Percentiles rank a stretch among this genome's conserved stretches.
Conservation (phyloP, 2,329 filamentous ascomycete genomes). For the Hirsutella minnesotensis region DNA sequence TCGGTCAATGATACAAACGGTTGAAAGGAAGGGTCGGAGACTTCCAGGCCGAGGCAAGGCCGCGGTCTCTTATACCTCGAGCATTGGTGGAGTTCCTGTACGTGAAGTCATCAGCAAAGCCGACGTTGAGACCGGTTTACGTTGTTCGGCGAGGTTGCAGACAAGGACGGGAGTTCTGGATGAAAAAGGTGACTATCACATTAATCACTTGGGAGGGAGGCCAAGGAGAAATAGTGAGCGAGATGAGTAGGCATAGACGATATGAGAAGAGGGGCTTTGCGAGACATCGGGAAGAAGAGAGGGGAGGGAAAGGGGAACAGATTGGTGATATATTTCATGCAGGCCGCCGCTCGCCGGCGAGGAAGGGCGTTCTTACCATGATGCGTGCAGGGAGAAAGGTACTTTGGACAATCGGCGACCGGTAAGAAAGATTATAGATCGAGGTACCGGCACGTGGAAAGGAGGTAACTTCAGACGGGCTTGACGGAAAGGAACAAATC, state of each 20-base stretch:
- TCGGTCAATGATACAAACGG: constrained; percentile 10
- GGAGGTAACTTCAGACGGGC: constrained; percentile 19
- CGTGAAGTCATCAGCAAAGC: constrained; percentile 19
- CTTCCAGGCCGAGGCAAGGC: constrained; percentile 13
- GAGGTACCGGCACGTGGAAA: constrained; percentile 25
- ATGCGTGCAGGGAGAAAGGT: constrained; percentile 26
- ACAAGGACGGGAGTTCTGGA: too few species aligned
- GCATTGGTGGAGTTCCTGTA: constrained; percentile 18
- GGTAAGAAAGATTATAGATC: constrained; percentile 19
- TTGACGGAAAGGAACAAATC: constrained; percentile 18
- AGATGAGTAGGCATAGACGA: not conserved
- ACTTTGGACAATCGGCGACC: constrained; percentile 22
- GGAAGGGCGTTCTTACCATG: constrained; percentile 36
- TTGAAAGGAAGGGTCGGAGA: constrained; percentile 10
- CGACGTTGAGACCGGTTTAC: not conserved
- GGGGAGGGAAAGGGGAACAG: constrained; percentile 14
- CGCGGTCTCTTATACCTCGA: constrained; percentile 17
- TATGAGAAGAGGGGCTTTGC: not conserved
- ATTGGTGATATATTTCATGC: constrained; percentile 32
- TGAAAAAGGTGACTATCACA: too few species aligned
- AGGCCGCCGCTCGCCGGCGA: constrained; percentile 28
- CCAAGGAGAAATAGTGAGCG: constrained; percentile 7
- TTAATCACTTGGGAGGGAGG: constrained; percentile 6
- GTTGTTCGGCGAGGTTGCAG: too few species aligned
- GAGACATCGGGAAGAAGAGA: constrained; percentile 11